Percentiles rank a stretch among this genome's conserved stretches.
These are phyloP conservation scores for Trichosanthes truncata DNA, from an alignment of 306 rosid genomes.

Conservation along the genomic window DNA sequence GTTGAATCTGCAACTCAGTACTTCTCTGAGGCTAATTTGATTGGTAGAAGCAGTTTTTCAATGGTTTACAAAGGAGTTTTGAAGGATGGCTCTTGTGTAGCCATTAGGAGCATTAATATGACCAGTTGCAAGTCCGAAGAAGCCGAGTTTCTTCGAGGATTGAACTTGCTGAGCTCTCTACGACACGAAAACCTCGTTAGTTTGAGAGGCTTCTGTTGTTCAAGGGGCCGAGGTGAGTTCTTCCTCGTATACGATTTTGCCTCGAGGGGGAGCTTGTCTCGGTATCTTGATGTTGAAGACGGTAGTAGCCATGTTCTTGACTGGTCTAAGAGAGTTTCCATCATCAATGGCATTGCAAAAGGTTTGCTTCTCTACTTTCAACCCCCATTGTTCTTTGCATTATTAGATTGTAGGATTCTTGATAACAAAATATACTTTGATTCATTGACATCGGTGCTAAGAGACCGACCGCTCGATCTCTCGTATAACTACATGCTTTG, in stretches of 20 bases:
- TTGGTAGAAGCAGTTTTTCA: conserved; percentile 70
- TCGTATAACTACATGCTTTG: too few relatives aligned
- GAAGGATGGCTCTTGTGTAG: conserved; percentile 83
- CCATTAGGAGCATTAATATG: conserved; percentile 53
- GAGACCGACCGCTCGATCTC: neutral
- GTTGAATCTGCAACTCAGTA: conserved; percentile 87
- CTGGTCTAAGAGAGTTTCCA: conserved; percentile 73
- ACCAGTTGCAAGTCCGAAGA: conserved; percentile 86
- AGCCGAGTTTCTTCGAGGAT: conserved; percentile 62
- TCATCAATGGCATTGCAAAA: conserved; percentile 73
- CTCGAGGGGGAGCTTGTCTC: conserved; percentile 58
- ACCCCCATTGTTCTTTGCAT: neutral
- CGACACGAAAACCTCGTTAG: conserved; percentile 65
- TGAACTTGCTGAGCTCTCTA: conserved; percentile 53
- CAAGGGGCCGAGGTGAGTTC: conserved; percentile 81
- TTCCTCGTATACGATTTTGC: conserved; percentile 74
- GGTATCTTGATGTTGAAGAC: conserved; percentile 56
- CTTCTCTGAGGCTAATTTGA: conserved; percentile 61
- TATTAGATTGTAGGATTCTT: neutral
- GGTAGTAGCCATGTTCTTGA: conserved; percentile 50
- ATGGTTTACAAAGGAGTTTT: conserved; percentile 70
- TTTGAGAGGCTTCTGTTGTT: conserved; percentile 92
- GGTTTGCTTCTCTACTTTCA: conserved; percentile 29
- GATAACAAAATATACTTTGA: neutral
- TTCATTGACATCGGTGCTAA: neutral